Evolutionary conservation across 352 stramenopile genomes (phyloP).

Genomic region (Halophytophthora batemanensis): DNA sequence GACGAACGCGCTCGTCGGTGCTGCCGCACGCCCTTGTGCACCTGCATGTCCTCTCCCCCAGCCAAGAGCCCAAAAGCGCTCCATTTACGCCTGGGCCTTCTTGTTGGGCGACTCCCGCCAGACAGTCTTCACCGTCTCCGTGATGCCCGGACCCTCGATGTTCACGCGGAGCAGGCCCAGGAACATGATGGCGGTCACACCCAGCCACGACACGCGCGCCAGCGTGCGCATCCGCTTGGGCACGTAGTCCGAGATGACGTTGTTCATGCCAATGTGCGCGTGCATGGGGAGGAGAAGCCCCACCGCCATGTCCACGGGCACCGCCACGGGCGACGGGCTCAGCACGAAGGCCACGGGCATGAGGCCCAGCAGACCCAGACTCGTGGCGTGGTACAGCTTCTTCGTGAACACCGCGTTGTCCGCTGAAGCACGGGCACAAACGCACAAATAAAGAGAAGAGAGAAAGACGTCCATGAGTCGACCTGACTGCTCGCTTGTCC

Average conservation of each 20-base stretch:
- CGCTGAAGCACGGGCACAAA: constrained; percentile 25
- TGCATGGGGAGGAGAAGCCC: constrained; percentile 86
- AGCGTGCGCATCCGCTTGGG: constrained; percentile 72
- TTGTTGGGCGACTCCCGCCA: constrained; percentile 79
- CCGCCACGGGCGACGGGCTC: constrained; percentile 63
- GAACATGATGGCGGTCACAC: constrained; percentile 75
- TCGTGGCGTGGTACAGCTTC: constrained; percentile 70
- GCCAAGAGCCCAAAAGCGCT: not conserved
- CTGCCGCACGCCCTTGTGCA: too few relatives aligned
- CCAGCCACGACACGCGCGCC: constrained; percentile 63
- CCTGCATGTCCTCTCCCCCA: too few relatives aligned
- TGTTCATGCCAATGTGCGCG: constrained; percentile 93
- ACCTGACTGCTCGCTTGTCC: not conserved
- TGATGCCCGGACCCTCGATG: constrained; percentile 79
- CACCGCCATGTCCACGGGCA: constrained; percentile 80
- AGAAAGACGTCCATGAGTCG: constrained; percentile 1
- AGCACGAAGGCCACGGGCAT: constrained; percentile 72
- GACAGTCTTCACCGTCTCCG: constrained; percentile 84
- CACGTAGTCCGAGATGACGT: constrained; percentile 94
- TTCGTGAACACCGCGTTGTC: constrained; percentile 67
- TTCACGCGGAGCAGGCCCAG: constrained; percentile 84
- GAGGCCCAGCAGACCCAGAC: constrained; percentile 46
- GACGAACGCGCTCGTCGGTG: too few relatives aligned
- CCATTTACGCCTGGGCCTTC: constrained; percentile 35
- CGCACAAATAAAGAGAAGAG: not conserved